Evolutionary conservation across 768 basidiomycete species (phyloP), one percentile per base, ranked within the genome.

Genomic region (Chalciporus piperatus): DNA sequence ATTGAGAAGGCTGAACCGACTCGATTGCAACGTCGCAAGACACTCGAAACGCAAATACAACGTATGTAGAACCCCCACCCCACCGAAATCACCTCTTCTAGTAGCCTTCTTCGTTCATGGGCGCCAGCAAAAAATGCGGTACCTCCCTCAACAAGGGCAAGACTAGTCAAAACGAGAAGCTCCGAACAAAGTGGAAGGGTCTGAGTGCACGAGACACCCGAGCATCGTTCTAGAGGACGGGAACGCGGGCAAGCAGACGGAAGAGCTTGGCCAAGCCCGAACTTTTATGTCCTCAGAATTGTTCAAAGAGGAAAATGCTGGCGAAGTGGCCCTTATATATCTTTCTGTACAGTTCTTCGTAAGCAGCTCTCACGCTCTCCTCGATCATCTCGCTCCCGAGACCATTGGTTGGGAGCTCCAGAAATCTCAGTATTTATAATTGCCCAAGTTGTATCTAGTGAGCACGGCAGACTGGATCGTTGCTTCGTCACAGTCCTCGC

Each of bases 161-260:
- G 65, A 70, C 70, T 58, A 74, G 74, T 76, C 73, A 68, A 76
- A 27, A 59, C 74, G 70, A 78, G 68, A 64, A 62, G 59, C 62
- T 54, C 59, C 59, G 54, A 54, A 68, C 58, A 64, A 56, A 61
- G 58, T 58, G 61, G 61, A 68, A 62, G 58, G 69, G 42, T 72
- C 72, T 59, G 66, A 60, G 57, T 66, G 61, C 48, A 32, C 61
- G 30, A 53, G 10, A 66, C 66, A 68, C 73, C 70, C 73, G 50
- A 70, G 3, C 69, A 51, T 82, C 63, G 55, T 35, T 90, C 79
- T 89, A 77, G 87, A 79, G 82, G 85, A 90, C 88, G 87, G 88
- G 88, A 90, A 92, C 90, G 90, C 90, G 90, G 86, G 81, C 89
- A 81, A 83, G 88, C 83, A 90, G 81, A 80, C 83, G 85, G 84